Evolutionary conservation across 257 asterid species (phyloP).

Genomic region (Solanum piurae): DNA sequence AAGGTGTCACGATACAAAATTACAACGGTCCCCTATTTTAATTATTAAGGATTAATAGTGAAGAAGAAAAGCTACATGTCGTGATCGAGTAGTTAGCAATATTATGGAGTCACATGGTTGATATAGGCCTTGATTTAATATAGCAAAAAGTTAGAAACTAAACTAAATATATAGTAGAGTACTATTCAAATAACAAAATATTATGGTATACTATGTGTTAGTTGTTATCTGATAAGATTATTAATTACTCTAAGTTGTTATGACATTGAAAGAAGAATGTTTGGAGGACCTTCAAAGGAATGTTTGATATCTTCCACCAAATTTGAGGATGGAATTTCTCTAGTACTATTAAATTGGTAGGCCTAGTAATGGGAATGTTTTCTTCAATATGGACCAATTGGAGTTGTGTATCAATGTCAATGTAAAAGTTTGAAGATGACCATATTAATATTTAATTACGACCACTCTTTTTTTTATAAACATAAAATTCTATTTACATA

Average conservation of each 20-base stretch:
- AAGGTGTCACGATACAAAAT: not conserved
- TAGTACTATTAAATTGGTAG: not conserved
- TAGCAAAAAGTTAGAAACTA: not conserved
- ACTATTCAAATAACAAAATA: not conserved
- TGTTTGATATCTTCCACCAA: not conserved
- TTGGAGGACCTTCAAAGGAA: not conserved
- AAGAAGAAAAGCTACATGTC: not conserved
- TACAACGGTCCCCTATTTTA: not conserved
- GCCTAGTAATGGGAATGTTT: slow-evolving; percentile 27
- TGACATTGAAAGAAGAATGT: slow-evolving; percentile 1
- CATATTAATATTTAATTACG: not conserved
- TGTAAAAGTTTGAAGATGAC: not conserved
- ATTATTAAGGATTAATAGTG: not conserved
- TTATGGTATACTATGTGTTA: not conserved
- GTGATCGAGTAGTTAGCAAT: not conserved
- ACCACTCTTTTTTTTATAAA: not conserved
- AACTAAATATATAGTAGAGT: not conserved
- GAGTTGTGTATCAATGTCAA: slow-evolving; percentile 20
- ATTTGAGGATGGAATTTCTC: not conserved
- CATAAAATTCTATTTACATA: not conserved
- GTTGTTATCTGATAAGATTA: not conserved
- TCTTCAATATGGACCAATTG: slow-evolving; percentile 9
- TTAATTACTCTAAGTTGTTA: not conserved
- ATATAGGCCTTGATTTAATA: not conserved
- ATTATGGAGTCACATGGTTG: not conserved